Base-by-base conservation (phyloP, 371 early-diverging fungal species). In the Mucor mucedo region DNA sequence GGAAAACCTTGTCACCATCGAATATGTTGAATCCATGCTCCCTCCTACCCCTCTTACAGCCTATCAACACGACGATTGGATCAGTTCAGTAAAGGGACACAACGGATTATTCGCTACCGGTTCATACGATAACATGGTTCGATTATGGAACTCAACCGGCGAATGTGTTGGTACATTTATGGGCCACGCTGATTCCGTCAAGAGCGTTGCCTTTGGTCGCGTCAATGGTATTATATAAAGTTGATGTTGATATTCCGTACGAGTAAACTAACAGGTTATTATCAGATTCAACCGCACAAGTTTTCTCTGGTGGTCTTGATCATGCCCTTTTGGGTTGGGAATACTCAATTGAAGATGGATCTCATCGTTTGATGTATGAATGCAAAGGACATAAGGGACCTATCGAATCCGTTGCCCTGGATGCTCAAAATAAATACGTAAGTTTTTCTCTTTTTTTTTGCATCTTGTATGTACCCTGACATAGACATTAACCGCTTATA, bases 21-120 rank as follows among this genome's bases (percentile, higher is more conserved):
- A 98, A 79, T 96, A 94, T 82, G 88, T 96, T 40, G 92, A 94
- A 73, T 90, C 93, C 1, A 87, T 91, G 84, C 84, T 91, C 39
- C 96, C 96, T 27, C 98, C 98, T 14, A 83, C 82, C 16, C 86
- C 87, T 27, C 63, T 92, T 30, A 83, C 90, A 14, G 79, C 91
- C 8, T 91, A 84, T 65, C 86, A 93, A 67, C 95, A 94, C 63
- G 96, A 96, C 67, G 97, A 97, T 73, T 98, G 98, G 98, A 90
- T 98, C 63, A 87, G 92, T 61, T 84, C 89, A 39, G 89, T 96
- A 1, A 73, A 83, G 62, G 59, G 84, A 71, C 47, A 74, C 55
- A 41, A 78, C 61, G 65, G 66, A 9, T 63, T 84, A 30, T 88
- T 95, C 60, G 77, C 91, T 60, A 90, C 93, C 4, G 94, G 95